A percentile compares a stretch with the other conserved stretches of the same genome.
These are phyloP conservation scores for Leccinum pallidistipes DNA, from an alignment of 1,284 basidiomycete species.

Conservation along the genomic window DNA sequence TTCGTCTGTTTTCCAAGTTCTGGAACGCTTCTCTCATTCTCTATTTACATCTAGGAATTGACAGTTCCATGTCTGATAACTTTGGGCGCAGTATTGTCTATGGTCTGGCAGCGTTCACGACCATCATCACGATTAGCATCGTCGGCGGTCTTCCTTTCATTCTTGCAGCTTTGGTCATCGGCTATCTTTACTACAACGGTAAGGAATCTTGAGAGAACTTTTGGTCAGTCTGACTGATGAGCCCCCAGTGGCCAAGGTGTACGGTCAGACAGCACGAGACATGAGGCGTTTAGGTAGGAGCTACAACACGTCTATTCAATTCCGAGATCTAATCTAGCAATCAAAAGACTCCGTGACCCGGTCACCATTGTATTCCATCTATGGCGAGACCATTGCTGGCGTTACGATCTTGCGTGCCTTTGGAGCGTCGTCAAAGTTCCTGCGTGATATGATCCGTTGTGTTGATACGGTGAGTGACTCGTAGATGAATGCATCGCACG, in stretches of 20 bases:
- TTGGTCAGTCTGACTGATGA: background rate
- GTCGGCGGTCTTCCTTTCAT: slow-evolving; percentile 82
- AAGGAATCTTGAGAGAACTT: slow-evolving; percentile 22
- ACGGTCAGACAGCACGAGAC: slow-evolving; percentile 84
- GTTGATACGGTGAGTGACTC: slow-evolving; percentile 68
- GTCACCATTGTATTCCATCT: slow-evolving; percentile 90
- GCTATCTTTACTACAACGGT: slow-evolving; percentile 71
- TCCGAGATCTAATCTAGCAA: slow-evolving; percentile 1
- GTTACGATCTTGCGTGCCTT: slow-evolving; percentile 87
- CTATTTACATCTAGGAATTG: slow-evolving; percentile 58
- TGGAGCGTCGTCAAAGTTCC: slow-evolving; percentile 82
- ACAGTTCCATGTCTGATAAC: slow-evolving; percentile 84
- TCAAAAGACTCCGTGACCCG: slow-evolving; percentile 79
- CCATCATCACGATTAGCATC: slow-evolving; percentile 73
- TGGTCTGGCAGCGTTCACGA: slow-evolving; percentile 57
- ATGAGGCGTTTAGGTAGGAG: slow-evolving; percentile 82
- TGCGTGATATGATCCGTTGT: slow-evolving; percentile 83
- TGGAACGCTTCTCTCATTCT: background rate
- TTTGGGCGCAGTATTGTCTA: slow-evolving; percentile 78
- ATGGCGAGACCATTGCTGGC: slow-evolving; percentile 89
- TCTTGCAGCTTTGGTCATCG: slow-evolving; percentile 57
- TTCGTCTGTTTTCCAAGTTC: slow-evolving; percentile 24
- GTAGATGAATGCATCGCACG: background rate
- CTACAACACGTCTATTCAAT: background rate
- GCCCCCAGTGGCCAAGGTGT: slow-evolving; percentile 54